These are phyloP conservation scores for Botrytis galanthina DNA, from an alignment of 2,329 filamentous ascomycete species.

Conservation along the genomic window DNA sequence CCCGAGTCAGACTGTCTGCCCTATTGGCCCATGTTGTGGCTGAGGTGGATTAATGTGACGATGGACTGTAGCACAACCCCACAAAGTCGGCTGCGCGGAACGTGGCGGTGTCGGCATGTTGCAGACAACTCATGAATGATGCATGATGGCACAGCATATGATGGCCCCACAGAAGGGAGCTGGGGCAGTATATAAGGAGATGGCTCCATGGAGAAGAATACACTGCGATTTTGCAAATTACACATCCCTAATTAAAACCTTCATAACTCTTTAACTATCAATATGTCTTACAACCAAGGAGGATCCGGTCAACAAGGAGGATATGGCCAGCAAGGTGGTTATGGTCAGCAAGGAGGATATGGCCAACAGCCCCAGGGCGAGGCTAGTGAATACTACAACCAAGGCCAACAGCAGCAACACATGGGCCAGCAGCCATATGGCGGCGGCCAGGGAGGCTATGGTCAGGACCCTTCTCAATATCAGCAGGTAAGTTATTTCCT, in stretches of 20 bases:
- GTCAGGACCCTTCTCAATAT: not conserved
- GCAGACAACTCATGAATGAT: not conserved
- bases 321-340: not conserved
- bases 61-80: not conserved
- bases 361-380: not conserved
- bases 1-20: not conserved
- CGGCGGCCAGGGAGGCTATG: not conserved
- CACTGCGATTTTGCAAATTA: not conserved
- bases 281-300: not conserved
- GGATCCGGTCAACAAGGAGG: not conserved
- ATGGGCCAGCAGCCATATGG: not conserved
- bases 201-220: not conserved
- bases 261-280: not conserved
- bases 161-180: not conserved
- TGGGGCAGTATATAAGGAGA: not conserved
- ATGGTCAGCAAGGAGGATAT: not conserved
- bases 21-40: not conserved
- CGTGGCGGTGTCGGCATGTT: not conserved
- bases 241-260: not conserved
- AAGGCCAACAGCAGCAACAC: not conserved
- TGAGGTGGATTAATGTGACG: not conserved
- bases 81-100: not conserved
- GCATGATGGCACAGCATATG: not conserved
- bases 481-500: not conserved
- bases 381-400: not conserved